Conservation (phyloP, 1,284 basidiomycete species). For the Malassezia vespertilionis region DNA sequence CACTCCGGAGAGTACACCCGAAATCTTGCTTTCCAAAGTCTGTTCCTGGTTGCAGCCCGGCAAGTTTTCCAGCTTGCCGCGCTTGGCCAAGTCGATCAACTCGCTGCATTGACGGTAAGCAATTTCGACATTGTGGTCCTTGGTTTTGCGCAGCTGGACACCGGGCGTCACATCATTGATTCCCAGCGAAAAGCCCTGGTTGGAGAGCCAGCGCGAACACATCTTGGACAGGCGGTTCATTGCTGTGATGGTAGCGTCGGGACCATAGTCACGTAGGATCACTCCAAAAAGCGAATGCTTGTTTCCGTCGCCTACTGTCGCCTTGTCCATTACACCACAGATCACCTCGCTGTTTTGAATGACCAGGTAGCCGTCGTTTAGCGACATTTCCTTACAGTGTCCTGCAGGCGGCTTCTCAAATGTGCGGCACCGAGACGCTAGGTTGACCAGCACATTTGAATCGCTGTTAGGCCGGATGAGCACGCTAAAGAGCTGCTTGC, state of each 20-base stretch:
- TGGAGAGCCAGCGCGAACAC: constrained; percentile 88
- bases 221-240: constrained; percentile 96
- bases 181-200: constrained; percentile 93
- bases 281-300: constrained; percentile 99
- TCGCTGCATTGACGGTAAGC: constrained; percentile 81
- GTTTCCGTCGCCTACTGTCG: constrained; percentile 93
- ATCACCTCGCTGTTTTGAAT: constrained; percentile 97
- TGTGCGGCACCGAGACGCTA: constrained; percentile 92
- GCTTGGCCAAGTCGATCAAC: constrained; percentile 77
- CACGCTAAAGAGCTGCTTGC: constrained; percentile 93
- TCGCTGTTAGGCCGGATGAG: constrained; percentile 87
- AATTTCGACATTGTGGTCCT: constrained; percentile 73
- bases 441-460: constrained; percentile 67
- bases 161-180: constrained; percentile 99
- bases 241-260: constrained; percentile 81
- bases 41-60: constrained; percentile 94
- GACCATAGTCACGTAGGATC: constrained; percentile 91
- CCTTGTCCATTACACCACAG: constrained; percentile 99
- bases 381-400: constrained; percentile 68
- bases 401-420: constrained; percentile 64
- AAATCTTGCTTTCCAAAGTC: constrained; percentile 90
- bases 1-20: constrained; percentile 81
- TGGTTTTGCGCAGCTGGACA: constrained; percentile 64
- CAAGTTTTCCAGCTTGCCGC: constrained; percentile 84
- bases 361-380: constrained; percentile 96